Conservation (phyloP, 192 early-diverging fungal species). For the Geranomyces michiganensis region DNA sequence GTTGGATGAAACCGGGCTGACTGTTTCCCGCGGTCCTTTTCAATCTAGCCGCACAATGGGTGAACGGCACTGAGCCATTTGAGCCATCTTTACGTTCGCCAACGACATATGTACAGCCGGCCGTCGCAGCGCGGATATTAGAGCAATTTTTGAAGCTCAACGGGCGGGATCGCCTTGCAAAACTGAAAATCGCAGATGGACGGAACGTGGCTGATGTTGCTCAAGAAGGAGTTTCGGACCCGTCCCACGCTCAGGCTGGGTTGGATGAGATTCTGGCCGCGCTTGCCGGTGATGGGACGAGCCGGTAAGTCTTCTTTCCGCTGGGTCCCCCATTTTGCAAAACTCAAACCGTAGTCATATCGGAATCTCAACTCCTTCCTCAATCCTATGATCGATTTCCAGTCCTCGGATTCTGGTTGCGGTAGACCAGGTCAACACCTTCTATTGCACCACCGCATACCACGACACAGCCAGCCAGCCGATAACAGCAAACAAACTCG, state of each 20-base stretch:
- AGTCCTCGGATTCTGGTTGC: slow-evolving; percentile 18
- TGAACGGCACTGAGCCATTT: slow-evolving; percentile 22
- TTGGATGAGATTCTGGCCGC: slow-evolving; percentile 18
- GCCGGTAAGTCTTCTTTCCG: slow-evolving; percentile 7
- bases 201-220: slow-evolving; percentile 6
- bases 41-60: slow-evolving; percentile 14
- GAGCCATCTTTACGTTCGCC: neutral
- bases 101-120: slow-evolving; percentile 13
- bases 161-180: neutral
- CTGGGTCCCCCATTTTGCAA: too few relatives aligned
- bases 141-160: slow-evolving; percentile 16
- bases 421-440: slow-evolving; percentile 28
- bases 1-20: too few relatives aligned
- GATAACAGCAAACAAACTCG: slow-evolving; percentile 21
- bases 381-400: too few relatives aligned
- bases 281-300: slow-evolving; percentile 4
- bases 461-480: slow-evolving; percentile 20
- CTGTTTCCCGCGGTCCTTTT: too few relatives aligned
- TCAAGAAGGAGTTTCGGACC: slow-evolving; percentile 7
- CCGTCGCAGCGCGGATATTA: slow-evolving; percentile 1
- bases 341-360: neutral
- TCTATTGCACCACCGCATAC: slow-evolving; percentile 30
- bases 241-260: slow-evolving; percentile 5
- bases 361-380: too few relatives aligned
- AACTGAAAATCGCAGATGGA: neutral